These are phyloP conservation scores for Trichodelitschia bisporula DNA, from an alignment of 495 filamentous ascomycete genomes.

Conservation along the genomic window DNA sequence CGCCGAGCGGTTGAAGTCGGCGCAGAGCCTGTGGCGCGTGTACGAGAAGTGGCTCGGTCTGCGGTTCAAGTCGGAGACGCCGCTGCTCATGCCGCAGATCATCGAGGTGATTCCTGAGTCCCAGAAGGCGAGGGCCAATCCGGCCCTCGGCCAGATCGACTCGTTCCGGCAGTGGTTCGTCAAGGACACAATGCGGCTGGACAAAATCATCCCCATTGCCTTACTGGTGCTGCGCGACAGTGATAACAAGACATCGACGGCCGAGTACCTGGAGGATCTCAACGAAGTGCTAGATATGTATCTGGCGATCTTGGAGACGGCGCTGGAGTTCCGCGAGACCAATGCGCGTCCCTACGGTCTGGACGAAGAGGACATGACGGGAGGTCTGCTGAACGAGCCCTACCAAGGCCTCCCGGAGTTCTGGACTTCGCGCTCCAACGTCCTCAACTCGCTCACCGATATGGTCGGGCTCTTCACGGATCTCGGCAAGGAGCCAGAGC, in stretches of 20 bases:
- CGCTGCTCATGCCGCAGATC: conserved; percentile 33
- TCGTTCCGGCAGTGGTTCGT: neutral
- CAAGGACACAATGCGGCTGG: neutral
- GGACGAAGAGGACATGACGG: conserved; percentile 30
- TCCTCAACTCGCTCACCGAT: conserved; percentile 24
- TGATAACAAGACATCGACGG: too few relatives aligned
- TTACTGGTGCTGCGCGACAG: too few relatives aligned
- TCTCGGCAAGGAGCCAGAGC: conserved; percentile 10
- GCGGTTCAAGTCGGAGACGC: conserved; percentile 15
- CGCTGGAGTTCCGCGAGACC: conserved; percentile 53
- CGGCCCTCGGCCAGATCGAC: neutral
- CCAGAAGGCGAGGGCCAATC: conserved; percentile 3
- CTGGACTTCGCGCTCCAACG: conserved; percentile 51
- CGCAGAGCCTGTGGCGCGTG: conserved; percentile 53
- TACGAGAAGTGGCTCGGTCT: conserved; percentile 26
- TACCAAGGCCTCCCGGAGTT: conserved; percentile 42
- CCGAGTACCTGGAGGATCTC: conserved; percentile 18
- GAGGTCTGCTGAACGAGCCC: conserved; percentile 37
- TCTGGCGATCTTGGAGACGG: conserved; percentile 41
- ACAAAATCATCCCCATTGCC: too few relatives aligned
- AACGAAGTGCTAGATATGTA: conserved; percentile 58
- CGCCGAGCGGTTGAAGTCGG: conserved; percentile 73
- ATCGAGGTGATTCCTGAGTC: conserved; percentile 40
- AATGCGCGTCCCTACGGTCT: too few relatives aligned
- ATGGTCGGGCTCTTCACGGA: conserved; percentile 11